Percentiles rank a stretch among this genome's conserved stretches.
Conservation (phyloP, 176 grass and related monocot species). For the Microstegium vimineum region DNA sequence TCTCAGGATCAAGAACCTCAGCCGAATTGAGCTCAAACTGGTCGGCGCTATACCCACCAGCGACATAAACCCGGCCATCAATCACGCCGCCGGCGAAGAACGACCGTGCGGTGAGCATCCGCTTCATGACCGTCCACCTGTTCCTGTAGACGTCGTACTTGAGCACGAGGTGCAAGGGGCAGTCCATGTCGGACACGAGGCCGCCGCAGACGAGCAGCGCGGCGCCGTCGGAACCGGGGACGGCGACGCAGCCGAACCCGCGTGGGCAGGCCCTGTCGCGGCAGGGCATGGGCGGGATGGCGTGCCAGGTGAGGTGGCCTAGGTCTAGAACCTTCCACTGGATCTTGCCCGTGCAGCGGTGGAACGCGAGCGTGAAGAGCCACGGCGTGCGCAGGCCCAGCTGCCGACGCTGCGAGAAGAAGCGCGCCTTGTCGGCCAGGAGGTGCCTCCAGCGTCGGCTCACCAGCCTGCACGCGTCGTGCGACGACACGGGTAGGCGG, state of each 20-base stretch:
- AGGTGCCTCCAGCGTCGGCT: constrained; percentile 72
- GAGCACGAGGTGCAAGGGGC: constrained; percentile 78
- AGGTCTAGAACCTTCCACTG: constrained; percentile 95
- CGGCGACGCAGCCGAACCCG: constrained; percentile 78
- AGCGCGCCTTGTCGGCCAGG: constrained; percentile 57
- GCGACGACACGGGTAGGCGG: constrained; percentile 52
- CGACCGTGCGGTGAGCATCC: constrained; percentile 74
- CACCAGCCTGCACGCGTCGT: constrained; percentile 63
- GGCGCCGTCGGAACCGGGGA: constrained; percentile 12
- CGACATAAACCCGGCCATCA: constrained; percentile 62
- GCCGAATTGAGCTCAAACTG: constrained; percentile 83
- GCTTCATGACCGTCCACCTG: constrained; percentile 61
- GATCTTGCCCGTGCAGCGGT: constrained; percentile 92
- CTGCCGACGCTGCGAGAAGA: constrained; percentile 47
- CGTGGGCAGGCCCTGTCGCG: constrained; percentile 70
- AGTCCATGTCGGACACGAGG: constrained; percentile 95
- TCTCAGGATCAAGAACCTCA: constrained; percentile 62
- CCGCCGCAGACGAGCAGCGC: constrained; percentile 84
- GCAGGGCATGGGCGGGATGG: constrained; percentile 88
- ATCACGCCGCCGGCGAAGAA: constrained; percentile 92
- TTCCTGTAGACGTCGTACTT: constrained; percentile 71
- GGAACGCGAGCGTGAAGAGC: constrained; percentile 86
- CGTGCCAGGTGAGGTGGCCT: constrained; percentile 62
- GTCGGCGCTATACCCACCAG: constrained; percentile 78
- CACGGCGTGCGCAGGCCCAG: constrained; percentile 57